Evolutionary conservation across 805 yeast species (phyloP), one percentile per base, ranked within the genome.

Genomic region (Monosporozyma yasuniensis): DNA sequence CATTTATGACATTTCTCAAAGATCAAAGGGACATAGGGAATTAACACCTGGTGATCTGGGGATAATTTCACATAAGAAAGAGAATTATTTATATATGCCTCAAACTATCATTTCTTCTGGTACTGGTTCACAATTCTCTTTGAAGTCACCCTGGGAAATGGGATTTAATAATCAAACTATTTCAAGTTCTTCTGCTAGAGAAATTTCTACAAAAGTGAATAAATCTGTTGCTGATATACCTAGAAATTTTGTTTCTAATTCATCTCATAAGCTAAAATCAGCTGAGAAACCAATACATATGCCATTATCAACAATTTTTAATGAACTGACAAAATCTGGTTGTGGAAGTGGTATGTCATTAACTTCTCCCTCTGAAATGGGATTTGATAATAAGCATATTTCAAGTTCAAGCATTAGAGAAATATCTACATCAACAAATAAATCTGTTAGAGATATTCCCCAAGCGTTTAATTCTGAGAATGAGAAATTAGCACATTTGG

Each of bases 391-490:
- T n/a, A 27, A 18, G 9, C 8, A 12, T 18, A 14, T 42, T 4
- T 45, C 47, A 16, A n/a, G 23, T 34, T 45, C 47, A 14, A 45
- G 47, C 16, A n/a, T 37, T 10, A 45, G 25, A 23, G 47, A 45
- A 45, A 45, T 45, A 9, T 16, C 19, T 11, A 27, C 42, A 34
- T 11, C 9, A 5, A 7, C 28, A 19, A 42, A 25, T 16, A 27
- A n/a, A 5, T 32, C 42, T 9, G 23, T 45, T 11, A 9, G 12
- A 21, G 47, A 45, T 16, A 4, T 34, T 4, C 19, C 38, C 6
- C 19, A 10, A n/a, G 18, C 11, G 3, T 34, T 16, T 10, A 4
- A 3, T n/a, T 10, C 18, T 12, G n/a, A 3, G 3, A 16, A 7
- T 14, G n/a, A 34, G 19, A 34, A 34, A 34, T n/a, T 19, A 3